A percentile compares a stretch with the other conserved stretches of the same genome.
phyloP scores from a whole-genome alignment of 1,139 yeast genomes.

The Sugiyamaella japonica region DNA sequence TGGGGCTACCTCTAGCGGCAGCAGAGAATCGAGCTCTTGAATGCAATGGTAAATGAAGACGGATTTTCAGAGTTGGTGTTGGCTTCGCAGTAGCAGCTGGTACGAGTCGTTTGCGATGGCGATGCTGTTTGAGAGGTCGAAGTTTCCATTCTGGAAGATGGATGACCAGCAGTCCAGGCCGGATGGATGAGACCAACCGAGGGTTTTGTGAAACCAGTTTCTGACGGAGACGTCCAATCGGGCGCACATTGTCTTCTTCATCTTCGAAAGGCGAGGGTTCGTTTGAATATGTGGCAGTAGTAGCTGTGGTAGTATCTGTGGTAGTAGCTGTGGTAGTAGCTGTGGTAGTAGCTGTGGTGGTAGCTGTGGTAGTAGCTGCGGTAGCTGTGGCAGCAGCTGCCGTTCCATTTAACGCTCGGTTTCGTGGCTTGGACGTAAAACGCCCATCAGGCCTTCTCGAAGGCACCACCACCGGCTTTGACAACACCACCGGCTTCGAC shows the following conservation, averaged over 20 bases:
- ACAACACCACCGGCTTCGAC: background rate
- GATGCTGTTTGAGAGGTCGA: conserved; percentile 1
- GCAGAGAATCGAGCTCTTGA: background rate
- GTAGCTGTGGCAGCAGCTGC: background rate
- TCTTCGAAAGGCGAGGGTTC: background rate
- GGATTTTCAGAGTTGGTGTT: conserved; percentile 6
- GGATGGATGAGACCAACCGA: background rate
- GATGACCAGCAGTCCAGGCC: conserved; percentile 10
- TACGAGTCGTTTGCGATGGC: conserved; percentile 2
- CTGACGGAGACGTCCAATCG: conserved; percentile 7
- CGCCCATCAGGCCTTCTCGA: background rate
- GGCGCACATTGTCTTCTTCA: conserved; percentile 11
- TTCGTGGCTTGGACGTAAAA: background rate
- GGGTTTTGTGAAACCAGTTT: background rate
- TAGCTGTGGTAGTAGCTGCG: too few species aligned
- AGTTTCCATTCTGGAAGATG: conserved; percentile 15
- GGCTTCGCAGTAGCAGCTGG: background rate
- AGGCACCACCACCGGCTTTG: background rate
- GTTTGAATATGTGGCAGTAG: too few species aligned
- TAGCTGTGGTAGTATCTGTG: too few species aligned
- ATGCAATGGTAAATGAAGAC: background rate
- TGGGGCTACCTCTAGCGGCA: background rate
- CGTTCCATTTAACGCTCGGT: background rate
- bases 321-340: too few species aligned
- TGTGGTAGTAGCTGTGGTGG: too few species aligned